Base-by-base conservation (phyloP, 345 rosid species). In the Lepidium aucheri region DNA sequence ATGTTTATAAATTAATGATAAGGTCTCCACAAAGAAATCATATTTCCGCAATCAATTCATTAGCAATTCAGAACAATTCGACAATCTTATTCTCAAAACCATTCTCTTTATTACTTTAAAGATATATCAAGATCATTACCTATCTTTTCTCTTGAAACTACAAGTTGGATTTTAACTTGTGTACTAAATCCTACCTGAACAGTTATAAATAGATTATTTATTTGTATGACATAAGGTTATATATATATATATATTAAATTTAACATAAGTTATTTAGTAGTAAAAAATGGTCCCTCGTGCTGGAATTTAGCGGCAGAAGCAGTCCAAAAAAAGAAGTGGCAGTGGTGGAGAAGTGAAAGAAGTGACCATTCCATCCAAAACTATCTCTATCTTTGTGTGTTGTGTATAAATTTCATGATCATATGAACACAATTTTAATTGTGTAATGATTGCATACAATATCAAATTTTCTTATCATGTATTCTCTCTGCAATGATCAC, bases 261-360 rank as follows among this genome's bases (percentile, higher is more conserved):
- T 16, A 44, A 28, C 42, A 17, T 41, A 15, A 15, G 3, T 28
- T 52, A 16, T 11, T 3, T 35, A 26, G 8, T 16, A 7, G 26
- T 24, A 24, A 2, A 38, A 10, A 26, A 46, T 16, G 60, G 67
- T 59, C 66, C 52, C 7, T 50, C n/a, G 73, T 59, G 59, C 45
- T 43, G 47, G 36, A 7, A 35, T 38, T 9, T 2, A 38, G 36
- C 17, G 56, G 57, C 35, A 63, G 47, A 50, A 63, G 24, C 68
- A 47, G 45, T 68, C 58, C 65, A 68, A 68, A 59, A 28, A 68
- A 68, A 39, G 59, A 59, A 68, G 50, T 49, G 73, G 73, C 51
- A 54, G 16, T 46, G 36, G 11, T 15, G 38, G 30, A 28, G 28
- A 47, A 34, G 11, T 55, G 60, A 38, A 7, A 38, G 32, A 56